Evolutionary conservation across 2,329 filamentous ascomycete species (phyloP).

Genomic region (Arthrobotrys musiformis): DNA sequence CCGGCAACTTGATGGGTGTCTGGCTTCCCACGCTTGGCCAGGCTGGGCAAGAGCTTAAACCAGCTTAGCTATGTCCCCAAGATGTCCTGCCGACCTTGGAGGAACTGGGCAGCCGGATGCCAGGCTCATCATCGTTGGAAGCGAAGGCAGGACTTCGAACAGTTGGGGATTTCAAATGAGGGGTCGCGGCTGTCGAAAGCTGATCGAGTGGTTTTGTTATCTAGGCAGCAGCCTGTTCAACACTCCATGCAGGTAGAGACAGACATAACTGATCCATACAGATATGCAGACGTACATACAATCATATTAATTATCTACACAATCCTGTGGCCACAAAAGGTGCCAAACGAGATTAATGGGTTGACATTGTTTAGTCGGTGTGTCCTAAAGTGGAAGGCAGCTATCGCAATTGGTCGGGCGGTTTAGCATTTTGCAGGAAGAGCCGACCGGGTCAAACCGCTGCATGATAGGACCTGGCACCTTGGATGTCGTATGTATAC

Average conservation of each 20-base stretch:
- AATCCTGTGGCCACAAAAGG: slow-evolving; percentile 1
- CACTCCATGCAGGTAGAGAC: too few species aligned
- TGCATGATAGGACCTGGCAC: not conserved
- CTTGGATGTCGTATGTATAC: too few species aligned
- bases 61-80: slow-evolving; percentile 27
- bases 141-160: slow-evolving; percentile 15
- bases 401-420: slow-evolving; percentile 11
- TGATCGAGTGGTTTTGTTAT: not conserved
- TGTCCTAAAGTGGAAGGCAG: slow-evolving; percentile 41
- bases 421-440: slow-evolving; percentile 3
- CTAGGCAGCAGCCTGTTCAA: slow-evolving; percentile 40
- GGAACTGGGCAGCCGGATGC: slow-evolving; percentile 18
- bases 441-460: not conserved
- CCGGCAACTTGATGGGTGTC: slow-evolving; percentile 31
- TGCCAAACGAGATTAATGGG: not conserved
- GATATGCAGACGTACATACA: too few species aligned
- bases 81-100: slow-evolving; percentile 48
- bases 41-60: slow-evolving; percentile 55
- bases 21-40: slow-evolving; percentile 37
- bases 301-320: not conserved
- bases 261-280: too few species aligned
- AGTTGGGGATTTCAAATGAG: not conserved
- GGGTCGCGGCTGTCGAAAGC: not conserved
- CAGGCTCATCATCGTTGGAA: slow-evolving; percentile 11
- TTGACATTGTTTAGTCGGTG: not conserved